Evolutionary conservation across 305 asterid species (phyloP), one percentile per base, ranked within the genome.

Genomic region (Ruellia speciosa): DNA sequence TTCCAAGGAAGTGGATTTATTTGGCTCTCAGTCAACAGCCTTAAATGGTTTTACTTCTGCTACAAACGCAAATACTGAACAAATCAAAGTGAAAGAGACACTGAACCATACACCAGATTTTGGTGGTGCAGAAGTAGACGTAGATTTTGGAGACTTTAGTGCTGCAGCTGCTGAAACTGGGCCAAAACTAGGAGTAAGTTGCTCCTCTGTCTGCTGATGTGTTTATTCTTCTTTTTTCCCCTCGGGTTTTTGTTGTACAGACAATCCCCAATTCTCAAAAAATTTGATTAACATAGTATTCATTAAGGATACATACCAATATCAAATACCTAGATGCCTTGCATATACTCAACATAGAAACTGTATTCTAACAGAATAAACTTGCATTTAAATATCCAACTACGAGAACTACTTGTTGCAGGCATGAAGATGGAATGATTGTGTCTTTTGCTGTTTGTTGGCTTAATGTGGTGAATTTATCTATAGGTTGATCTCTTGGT

Each of bases 71-170:
- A 66, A 57, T 62, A 31, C 53, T 20, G 83, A 70, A 51, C 76
- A 66, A 63, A 68, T 53, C 31, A 72, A 72, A 18, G 54, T 37
- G 33, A 53, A 49, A 60, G 71, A 52, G 59, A 60, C 15, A 18
- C 35, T 56, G 54, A 63, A 74, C 61, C 55, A 63, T 56, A 55
- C 55, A 56, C 50, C 69, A 16, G 67, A 68, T 62, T 62, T 60
- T 68, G 79, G n/a, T 56, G 59, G 24, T 56, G 68, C 63, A 61
- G 81, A 86, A 52, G 51, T 63, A 33, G 85, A 79, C 58, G 90
- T 76, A 28, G 86, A 77, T 63, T 80, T 80, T 77, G 90, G 87
- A 64, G 88, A 80, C 28, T 84, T 84, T 69, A 64, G 79, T 15
- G 71, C 70, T 47, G 90, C 88, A 57, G 66, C 71, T 34, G 58